Conservation (phyloP, 345 rosid species). For the Chamaenerion angustifolium region DNA sequence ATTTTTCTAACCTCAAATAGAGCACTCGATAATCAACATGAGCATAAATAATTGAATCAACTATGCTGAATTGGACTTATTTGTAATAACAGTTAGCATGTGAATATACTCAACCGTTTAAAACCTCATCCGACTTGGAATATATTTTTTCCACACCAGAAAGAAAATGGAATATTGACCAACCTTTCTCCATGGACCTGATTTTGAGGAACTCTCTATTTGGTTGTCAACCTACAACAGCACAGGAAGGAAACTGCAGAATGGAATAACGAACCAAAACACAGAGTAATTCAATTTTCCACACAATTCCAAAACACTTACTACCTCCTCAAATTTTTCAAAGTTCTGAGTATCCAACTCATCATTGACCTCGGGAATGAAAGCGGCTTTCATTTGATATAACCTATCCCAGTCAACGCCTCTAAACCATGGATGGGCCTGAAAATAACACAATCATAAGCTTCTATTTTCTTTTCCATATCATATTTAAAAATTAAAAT, state of each 20-base stretch:
- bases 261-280: neutral
- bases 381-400: conserved; percentile 87
- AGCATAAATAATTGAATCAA: no score
- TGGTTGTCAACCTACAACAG: conserved; percentile 49
- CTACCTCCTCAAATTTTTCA: conserved; percentile 96
- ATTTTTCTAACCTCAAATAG: no score
- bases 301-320: neutral
- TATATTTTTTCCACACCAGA: neutral
- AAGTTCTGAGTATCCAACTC: conserved; percentile 95
- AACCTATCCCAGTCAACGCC: conserved; percentile 80
- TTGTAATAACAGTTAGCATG: no score
- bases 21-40: no score
- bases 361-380: conserved; percentile 91
- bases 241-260: conserved; percentile 10
- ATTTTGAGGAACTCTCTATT: conserved; percentile 33
- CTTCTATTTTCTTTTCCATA: conserved; percentile 6
- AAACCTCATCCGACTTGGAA: no score
- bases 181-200: conserved; percentile 92
- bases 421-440: conserved; percentile 83
- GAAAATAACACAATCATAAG: conserved; percentile 18
- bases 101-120: no score
- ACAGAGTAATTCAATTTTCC: neutral
- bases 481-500: neutral
- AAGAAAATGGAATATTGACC: conserved; percentile 5
- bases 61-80: no score